phyloP scores from a whole-genome alignment of 148 eudicot genomes.

The Diospyros lotus region DNA sequence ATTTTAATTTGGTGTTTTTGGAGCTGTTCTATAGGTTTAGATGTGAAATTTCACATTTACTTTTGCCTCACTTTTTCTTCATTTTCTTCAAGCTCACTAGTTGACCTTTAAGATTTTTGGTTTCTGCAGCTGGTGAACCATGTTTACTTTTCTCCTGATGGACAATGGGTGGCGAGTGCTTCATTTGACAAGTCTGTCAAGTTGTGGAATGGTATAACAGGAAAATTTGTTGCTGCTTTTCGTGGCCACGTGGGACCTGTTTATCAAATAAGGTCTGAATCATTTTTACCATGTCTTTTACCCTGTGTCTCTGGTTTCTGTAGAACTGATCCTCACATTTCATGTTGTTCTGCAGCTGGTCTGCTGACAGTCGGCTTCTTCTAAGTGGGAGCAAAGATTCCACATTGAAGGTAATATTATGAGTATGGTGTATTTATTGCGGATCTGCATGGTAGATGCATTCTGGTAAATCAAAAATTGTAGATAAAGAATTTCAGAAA shows the following conservation, averaged over 20 bases:
- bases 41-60: background rate
- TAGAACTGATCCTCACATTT: background rate
- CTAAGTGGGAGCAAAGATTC: slow-evolving; percentile 98
- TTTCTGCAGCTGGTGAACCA: slow-evolving; percentile 79
- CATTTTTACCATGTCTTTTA: background rate
- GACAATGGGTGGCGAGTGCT: slow-evolving; percentile 96
- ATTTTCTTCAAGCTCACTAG: background rate
- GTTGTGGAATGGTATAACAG: slow-evolving; percentile 93
- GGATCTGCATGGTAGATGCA: background rate
- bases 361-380: slow-evolving; percentile 90
- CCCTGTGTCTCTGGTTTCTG: background rate
- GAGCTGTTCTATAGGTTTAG: background rate
- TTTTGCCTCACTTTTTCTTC: background rate
- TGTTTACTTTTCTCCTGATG: slow-evolving; percentile 97
- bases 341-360: slow-evolving; percentile 67
- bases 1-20: background rate
- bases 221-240: slow-evolving; percentile 73
- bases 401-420: slow-evolving; percentile 58
- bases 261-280: slow-evolving; percentile 80
- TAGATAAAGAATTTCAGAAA: too few species aligned
- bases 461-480: background rate
- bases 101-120: slow-evolving; percentile 9
- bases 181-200: slow-evolving; percentile 94
- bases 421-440: background rate
- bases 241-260: slow-evolving; percentile 99